These are phyloP conservation scores for Rhodotorula kratochvilovae DNA, from an alignment of 768 basidiomycete species.

Conservation along the genomic window DNA sequence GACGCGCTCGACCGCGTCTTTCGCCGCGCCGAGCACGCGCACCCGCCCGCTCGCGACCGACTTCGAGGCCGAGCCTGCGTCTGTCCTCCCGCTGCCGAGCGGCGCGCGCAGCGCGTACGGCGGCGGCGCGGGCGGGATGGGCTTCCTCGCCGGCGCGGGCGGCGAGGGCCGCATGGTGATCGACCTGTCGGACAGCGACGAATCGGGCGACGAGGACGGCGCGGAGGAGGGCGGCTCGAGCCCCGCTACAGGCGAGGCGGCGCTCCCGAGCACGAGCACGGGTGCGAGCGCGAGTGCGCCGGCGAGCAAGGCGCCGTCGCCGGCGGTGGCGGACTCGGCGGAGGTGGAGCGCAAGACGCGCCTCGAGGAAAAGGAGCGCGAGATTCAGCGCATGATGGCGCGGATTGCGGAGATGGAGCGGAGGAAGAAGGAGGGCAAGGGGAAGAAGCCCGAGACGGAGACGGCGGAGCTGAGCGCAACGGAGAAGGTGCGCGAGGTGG, in stretches of 20 bases:
- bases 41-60: conserved; percentile 50
- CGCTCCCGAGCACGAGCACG: no score
- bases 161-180: background rate
- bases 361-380: conserved; percentile 53
- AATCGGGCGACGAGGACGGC: conserved; percentile 57
- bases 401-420: conserved; percentile 22
- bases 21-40: background rate
- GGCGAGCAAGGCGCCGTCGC: background rate
- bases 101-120: background rate
- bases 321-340: conserved; percentile 43
- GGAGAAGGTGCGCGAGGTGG: background rate
- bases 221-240: conserved; percentile 50
- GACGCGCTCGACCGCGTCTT: background rate
- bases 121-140: background rate
- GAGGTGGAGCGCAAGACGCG: conserved; percentile 50
- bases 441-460: no score
- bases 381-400: conserved; percentile 49
- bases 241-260: background rate
- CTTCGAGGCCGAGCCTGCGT: conserved; percentile 42
- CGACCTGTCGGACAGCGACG: conserved; percentile 44
- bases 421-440: conserved; percentile 11
- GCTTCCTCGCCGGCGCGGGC: background rate
- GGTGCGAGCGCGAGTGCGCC: no score
- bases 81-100: background rate
- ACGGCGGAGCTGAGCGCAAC: background rate